Conservation (phyloP, 2,329 filamentous ascomycete genomes). For the Fusarium sp. region DNA sequence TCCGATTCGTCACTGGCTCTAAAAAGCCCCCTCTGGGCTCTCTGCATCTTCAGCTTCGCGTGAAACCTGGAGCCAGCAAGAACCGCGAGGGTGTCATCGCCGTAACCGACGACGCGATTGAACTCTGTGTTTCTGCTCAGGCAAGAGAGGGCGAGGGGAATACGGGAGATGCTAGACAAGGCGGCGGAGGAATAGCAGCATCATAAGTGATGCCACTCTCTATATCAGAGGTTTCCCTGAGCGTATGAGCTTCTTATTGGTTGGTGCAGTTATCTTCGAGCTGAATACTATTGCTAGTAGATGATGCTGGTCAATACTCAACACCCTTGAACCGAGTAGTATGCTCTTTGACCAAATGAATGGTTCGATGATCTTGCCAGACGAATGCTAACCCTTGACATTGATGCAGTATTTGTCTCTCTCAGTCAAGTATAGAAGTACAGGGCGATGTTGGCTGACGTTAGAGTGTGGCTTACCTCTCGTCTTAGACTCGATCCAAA, state of each 20-base stretch:
- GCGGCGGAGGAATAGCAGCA: conserved; percentile 35
- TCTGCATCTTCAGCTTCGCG: conserved; percentile 72
- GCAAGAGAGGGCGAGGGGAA: conserved; percentile 77
- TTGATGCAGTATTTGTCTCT: neutral
- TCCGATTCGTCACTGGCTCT: conserved; percentile 60
- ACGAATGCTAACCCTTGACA: neutral
- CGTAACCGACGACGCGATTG: conserved; percentile 66
- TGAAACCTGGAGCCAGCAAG: conserved; percentile 74
- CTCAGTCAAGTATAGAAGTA: neutral
- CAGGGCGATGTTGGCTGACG: neutral
- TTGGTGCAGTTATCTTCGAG: neutral
- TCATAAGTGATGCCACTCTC: neutral
- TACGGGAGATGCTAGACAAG: conserved; percentile 45
- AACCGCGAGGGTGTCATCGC: conserved; percentile 69
- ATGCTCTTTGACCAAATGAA: neutral
- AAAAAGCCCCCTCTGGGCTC: conserved; percentile 58
- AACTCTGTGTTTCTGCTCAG: conserved; percentile 74
- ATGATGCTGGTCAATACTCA: neutral
- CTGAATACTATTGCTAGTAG: neutral
- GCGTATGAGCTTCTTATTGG: conserved; percentile 19
- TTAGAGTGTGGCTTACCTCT: neutral
- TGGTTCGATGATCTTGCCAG: neutral
- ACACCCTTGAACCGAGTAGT: too few species aligned
- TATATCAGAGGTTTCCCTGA: neutral
- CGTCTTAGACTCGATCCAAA: neutral